Percentiles rank a stretch among this genome's conserved stretches.
phyloP scores from a whole-genome alignment of 2,329 filamentous ascomycete genomes.

The Xylaria digitata region DNA sequence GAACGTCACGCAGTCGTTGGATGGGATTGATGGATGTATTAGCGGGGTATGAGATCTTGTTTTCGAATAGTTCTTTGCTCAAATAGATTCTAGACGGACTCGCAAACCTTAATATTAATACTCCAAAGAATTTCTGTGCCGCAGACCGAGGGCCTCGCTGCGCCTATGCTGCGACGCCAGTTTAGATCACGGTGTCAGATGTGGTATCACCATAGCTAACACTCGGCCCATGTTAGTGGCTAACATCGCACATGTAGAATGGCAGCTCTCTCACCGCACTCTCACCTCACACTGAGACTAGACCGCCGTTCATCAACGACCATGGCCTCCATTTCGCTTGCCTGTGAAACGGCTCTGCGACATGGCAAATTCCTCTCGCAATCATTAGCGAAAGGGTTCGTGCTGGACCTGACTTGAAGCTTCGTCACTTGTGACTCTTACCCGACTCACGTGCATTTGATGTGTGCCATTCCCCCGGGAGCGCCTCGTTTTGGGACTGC shows the following conservation, averaged over 20 bases:
- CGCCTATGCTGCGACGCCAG: conserved; percentile 9
- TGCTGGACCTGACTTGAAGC: background rate
- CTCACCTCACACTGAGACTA: background rate
- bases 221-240: conserved; percentile 4
- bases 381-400: background rate
- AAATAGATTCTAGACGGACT: background rate
- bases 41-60: background rate
- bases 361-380: background rate
- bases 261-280: background rate
- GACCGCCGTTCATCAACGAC: background rate
- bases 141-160: conserved; percentile 13
- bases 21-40: background rate
- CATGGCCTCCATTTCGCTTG: background rate
- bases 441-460: background rate
- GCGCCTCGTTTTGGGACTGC: background rate
- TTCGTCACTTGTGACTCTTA: background rate
- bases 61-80: background rate
- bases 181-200: conserved; percentile 27
- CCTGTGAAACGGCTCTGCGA: background rate
- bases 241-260: conserved; percentile 3
- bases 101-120: conserved; percentile 11
- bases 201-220: conserved; percentile 14
- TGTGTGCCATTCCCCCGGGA: background rate
- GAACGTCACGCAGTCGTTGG: background rate
- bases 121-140: background rate